A percentile compares a stretch with the other conserved stretches of the same genome.
Conservation (phyloP, 371 early-diverging fungal species). For the Synchytrium microbalum region DNA sequence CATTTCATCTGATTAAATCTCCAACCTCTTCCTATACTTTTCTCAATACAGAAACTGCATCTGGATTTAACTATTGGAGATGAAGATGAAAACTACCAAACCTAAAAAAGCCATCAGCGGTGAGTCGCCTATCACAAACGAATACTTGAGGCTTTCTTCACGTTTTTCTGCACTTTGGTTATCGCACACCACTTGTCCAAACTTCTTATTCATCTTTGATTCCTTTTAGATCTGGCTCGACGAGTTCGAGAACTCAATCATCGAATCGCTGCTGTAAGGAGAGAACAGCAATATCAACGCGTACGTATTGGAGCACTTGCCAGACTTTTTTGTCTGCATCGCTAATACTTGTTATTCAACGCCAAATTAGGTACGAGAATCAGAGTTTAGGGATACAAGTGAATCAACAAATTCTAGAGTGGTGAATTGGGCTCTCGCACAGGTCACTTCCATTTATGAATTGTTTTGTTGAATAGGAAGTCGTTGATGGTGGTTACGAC, state of each 20-base stretch:
- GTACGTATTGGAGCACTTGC: slow-evolving; percentile 37
- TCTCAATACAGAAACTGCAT: slow-evolving; percentile 43
- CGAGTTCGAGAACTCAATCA: slow-evolving; percentile 73
- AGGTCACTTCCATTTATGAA: too few relatives aligned
- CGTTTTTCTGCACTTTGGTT: neutral
- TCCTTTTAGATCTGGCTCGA: slow-evolving; percentile 54
- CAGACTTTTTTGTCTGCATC: too few relatives aligned
- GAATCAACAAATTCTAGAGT: slow-evolving; percentile 76
- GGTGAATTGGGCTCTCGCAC: slow-evolving; percentile 81
- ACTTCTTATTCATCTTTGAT: neutral
- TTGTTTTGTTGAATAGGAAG: slow-evolving; percentile 55
- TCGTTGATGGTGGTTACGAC: neutral
- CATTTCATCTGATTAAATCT: too few relatives aligned
- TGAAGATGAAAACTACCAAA: slow-evolving; percentile 33
- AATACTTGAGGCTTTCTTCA: slow-evolving; percentile 1
- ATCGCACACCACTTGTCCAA: neutral
- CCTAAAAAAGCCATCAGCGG: slow-evolving; percentile 25
- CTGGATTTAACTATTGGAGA: slow-evolving; percentile 76
- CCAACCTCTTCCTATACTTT: neutral
- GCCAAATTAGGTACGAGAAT: slow-evolving; percentile 85
- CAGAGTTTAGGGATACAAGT: slow-evolving; percentile 78
- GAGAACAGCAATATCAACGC: slow-evolving; percentile 84
- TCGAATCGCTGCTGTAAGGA: slow-evolving; percentile 70
- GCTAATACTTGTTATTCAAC: too few relatives aligned
- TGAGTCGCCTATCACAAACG: slow-evolving; percentile 3